Percentiles rank a stretch among this genome's conserved stretches.
These are phyloP conservation scores for Typha latifolia DNA, from an alignment of 176 grass and related monocot species.

Conservation along the genomic window DNA sequence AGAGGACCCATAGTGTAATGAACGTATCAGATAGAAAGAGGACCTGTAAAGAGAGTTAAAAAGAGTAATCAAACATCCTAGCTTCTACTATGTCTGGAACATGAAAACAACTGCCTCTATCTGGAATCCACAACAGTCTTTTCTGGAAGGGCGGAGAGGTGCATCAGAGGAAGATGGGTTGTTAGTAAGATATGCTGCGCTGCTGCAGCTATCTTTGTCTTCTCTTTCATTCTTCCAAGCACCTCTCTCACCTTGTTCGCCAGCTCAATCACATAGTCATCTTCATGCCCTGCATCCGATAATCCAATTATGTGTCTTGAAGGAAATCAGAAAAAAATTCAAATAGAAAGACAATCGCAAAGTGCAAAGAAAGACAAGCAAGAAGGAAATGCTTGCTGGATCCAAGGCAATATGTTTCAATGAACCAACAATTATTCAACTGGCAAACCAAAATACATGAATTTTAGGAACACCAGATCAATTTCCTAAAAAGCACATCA, in stretches of 20 bases:
- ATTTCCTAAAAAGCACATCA: no score
- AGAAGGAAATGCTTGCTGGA: no score
- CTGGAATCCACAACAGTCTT: slow-evolving; percentile 8
- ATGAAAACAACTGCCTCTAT: background rate
- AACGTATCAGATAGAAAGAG: no score
- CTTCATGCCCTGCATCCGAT: slow-evolving; percentile 53
- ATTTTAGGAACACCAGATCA: no score
- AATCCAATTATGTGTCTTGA: slow-evolving; percentile 4
- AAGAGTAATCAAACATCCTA: no score
- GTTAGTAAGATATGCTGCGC: slow-evolving; percentile 7
- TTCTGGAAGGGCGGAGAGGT: slow-evolving; percentile 6
- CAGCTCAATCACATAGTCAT: slow-evolving; percentile 48
- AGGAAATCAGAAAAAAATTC: background rate
- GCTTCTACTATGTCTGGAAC: no score
- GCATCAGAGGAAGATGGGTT: background rate
- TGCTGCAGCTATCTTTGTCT: slow-evolving; percentile 10
- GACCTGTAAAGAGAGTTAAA: no score
- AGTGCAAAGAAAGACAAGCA: no score
- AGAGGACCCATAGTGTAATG: no score
- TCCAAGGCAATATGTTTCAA: no score
- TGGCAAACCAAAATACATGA: no score
- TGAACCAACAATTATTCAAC: no score
- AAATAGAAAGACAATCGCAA: background rate
- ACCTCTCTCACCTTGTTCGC: slow-evolving; percentile 64
- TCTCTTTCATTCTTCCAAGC: slow-evolving; percentile 8